Conservation (phyloP, 106 monocot species). For the Triglochin maritima region DNA sequence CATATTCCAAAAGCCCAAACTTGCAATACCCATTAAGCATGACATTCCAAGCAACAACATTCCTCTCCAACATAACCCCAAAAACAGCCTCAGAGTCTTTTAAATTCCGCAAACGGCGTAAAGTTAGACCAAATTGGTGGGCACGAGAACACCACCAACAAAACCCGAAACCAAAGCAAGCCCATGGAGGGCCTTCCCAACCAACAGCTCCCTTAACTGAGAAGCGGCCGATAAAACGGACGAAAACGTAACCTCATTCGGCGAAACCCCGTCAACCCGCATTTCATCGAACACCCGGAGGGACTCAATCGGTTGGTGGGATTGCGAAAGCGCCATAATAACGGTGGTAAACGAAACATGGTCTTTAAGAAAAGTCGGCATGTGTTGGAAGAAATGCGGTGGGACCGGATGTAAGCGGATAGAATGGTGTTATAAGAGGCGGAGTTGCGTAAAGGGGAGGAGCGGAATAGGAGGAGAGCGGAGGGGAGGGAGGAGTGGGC, state of each 20-base stretch:
- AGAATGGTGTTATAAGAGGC: constrained; percentile 35
- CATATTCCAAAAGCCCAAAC: constrained; percentile 27
- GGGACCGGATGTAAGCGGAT: constrained; percentile 11
- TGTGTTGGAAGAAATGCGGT: constrained; percentile 23
- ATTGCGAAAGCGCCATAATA: constrained; percentile 34
- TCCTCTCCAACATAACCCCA: constrained; percentile 28
- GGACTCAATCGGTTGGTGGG: constrained; percentile 15
- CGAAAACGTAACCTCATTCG: constrained; percentile 53
- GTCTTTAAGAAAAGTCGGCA: constrained; percentile 21
- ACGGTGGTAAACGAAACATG: constrained; percentile 53
- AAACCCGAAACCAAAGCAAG: constrained; percentile 25
- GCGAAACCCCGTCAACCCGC: constrained; percentile 21
- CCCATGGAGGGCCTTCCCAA: constrained; percentile 28
- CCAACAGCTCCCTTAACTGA: neutral
- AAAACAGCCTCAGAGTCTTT: constrained; percentile 31
- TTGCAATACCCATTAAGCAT: constrained; percentile 72
- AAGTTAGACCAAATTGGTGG: constrained; percentile 59
- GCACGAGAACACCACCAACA: constrained; percentile 37
- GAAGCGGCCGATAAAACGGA: constrained; percentile 35
- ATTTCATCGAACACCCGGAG: constrained; percentile 32
- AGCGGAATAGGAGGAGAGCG: constrained; percentile 11
- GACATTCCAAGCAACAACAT: constrained; percentile 61
- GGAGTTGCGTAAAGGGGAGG: constrained; percentile 6
- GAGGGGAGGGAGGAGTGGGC: neutral
- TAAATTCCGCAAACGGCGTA: constrained; percentile 24